Conservation (phyloP, 306 rosid genomes). For the Rosa rugosa region DNA sequence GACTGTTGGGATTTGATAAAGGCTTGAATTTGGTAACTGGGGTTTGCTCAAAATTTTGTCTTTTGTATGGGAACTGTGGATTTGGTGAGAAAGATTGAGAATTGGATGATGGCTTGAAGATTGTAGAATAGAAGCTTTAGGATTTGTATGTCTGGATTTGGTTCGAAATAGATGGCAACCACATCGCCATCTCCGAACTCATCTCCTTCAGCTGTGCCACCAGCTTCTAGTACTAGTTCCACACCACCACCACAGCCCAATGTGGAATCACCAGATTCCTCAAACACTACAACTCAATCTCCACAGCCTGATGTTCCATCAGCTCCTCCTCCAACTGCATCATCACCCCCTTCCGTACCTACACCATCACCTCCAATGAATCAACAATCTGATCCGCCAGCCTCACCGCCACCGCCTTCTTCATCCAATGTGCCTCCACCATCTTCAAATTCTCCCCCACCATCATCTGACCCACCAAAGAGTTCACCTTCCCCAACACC, state of each 20-base stretch:
- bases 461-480: conserved; percentile 25
- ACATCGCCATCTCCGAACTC: conserved; percentile 62
- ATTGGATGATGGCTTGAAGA: conserved; percentile 16
- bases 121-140: conserved; percentile 22
- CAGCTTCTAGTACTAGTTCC: conserved; percentile 31
- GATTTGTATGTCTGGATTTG: conserved; percentile 19
- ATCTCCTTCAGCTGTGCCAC: conserved; percentile 39
- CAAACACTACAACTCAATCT: conserved; percentile 32
- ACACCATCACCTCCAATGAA: conserved; percentile 24
- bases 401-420: conserved; percentile 16
- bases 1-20: conserved; percentile 20
- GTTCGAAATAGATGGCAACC: conserved; percentile 49
- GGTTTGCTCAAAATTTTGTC: conserved; percentile 19
- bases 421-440: conserved; percentile 15
- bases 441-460: neutral
- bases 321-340: conserved; percentile 34
- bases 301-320: conserved; percentile 38
- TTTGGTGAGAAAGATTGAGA: conserved; percentile 9
- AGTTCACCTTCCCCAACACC: conserved; percentile 19
- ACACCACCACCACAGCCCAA: conserved; percentile 34
- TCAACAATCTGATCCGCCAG: conserved; percentile 18
- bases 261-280: conserved; percentile 30
- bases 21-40: conserved; percentile 19
- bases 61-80: neutral
- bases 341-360: conserved; percentile 18